Evolutionary conservation across 2,329 filamentous ascomycete genomes (phyloP).

Genomic region (Tolypocladium sp.): DNA sequence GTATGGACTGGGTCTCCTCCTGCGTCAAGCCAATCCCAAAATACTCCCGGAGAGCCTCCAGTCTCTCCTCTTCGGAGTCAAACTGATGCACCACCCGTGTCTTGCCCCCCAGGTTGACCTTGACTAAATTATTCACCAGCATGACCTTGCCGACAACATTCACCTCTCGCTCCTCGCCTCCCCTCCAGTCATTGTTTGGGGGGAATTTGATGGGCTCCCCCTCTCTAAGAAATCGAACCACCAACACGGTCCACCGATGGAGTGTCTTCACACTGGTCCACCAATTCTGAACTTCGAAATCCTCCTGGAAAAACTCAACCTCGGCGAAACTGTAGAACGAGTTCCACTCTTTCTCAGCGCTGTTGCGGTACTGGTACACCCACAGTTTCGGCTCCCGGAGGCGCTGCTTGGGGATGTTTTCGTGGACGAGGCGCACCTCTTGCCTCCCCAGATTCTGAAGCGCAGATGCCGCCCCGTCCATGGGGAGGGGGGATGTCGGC

Average conservation of each 20-base stretch:
- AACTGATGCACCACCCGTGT: no score
- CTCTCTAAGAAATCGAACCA: not conserved
- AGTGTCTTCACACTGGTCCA: no score
- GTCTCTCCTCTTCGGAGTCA: no score
- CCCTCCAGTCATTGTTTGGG: no score
- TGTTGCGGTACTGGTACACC: slow-evolving; percentile 53
- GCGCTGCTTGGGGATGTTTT: slow-evolving; percentile 35
- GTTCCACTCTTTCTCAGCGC: slow-evolving; percentile 37
- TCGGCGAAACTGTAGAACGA: slow-evolving; percentile 58
- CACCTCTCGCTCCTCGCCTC: no score
- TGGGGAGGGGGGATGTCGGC: slow-evolving; percentile 45
- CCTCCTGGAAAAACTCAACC: slow-evolving; percentile 40
- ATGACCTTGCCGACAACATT: no score
- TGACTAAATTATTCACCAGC: no score
- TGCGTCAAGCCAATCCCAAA: no score
- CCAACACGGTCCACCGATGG: slow-evolving; percentile 4
- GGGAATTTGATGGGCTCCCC: no score
- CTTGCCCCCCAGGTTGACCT: no score
- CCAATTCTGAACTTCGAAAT: slow-evolving; percentile 9
- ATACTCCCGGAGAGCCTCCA: no score
- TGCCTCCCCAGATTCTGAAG: slow-evolving; percentile 42
- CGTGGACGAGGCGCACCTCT: slow-evolving; percentile 42
- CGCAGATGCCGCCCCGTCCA: slow-evolving; percentile 31
- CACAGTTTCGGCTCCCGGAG: slow-evolving; percentile 38
- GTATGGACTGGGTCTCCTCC: no score